Conservation (phyloP, 345 rosid genomes). For the Eucalyptus rudis region DNA sequence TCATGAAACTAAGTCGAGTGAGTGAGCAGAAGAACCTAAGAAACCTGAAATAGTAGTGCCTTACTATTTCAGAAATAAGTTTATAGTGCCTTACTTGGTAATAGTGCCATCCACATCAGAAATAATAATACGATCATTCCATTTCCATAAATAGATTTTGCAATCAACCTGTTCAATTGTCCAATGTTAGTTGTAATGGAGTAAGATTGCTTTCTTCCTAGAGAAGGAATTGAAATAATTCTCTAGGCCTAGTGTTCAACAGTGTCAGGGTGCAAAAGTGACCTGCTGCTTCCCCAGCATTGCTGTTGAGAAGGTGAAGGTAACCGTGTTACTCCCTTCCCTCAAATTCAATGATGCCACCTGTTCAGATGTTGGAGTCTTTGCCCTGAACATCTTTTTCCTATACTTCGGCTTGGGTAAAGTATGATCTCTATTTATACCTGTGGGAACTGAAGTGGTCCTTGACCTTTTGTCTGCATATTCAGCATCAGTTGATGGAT, state of each 20-base stretch:
- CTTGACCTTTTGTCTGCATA: slow-evolving; percentile 8
- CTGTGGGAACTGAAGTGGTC: slow-evolving; percentile 23
- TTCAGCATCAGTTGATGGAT: slow-evolving; percentile 5
- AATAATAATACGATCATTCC: slow-evolving; percentile 76
- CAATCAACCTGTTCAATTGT: slow-evolving; percentile 70
- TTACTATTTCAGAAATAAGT: background rate
- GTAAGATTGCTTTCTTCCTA: background rate
- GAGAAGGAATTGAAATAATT: background rate
- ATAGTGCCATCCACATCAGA: slow-evolving; percentile 99
- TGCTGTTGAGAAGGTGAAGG: slow-evolving; percentile 74
- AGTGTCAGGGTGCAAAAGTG: background rate
- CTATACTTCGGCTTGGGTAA: slow-evolving; percentile 14
- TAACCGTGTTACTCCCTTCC: slow-evolving; percentile 60
- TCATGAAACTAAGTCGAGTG: background rate
- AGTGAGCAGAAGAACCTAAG: background rate
- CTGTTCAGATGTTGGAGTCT: slow-evolving; percentile 79
- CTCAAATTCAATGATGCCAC: slow-evolving; percentile 66
- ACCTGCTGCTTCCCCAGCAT: slow-evolving; percentile 95
- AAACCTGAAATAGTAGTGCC: background rate
- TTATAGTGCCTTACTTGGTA: slow-evolving; percentile 42
- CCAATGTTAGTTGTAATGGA: background rate
- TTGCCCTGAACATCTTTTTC: slow-evolving; percentile 39
- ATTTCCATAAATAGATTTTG: slow-evolving; percentile 88
- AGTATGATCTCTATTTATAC: slow-evolving; percentile 22
- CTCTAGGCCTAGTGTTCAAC: background rate